A percentile compares a stretch with the other conserved stretches of the same genome.
Evolutionary conservation across 495 filamentous ascomycete genomes (phyloP).

Genomic region (Penicillium parvum): DNA sequence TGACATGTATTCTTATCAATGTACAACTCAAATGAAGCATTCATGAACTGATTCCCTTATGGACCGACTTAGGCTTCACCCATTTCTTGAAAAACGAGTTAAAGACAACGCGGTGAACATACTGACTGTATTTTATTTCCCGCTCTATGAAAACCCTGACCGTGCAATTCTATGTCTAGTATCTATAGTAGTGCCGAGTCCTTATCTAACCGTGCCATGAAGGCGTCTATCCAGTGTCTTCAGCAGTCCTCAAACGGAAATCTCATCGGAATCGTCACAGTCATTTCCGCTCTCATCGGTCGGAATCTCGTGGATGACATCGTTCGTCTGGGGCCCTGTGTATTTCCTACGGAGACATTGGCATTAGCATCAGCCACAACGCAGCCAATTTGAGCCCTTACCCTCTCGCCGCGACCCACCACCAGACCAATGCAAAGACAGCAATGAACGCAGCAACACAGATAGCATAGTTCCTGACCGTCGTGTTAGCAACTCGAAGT

Average conservation of each 20-base stretch:
- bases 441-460: constrained; percentile 61
- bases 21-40: constrained; percentile 11
- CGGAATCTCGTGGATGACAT: constrained; percentile 36
- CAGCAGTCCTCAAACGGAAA: constrained; percentile 11
- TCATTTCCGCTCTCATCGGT: constrained; percentile 29
- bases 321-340: constrained; percentile 53
- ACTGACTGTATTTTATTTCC: background rate
- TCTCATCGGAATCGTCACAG: constrained; percentile 16
- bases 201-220: background rate
- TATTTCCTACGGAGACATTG: constrained; percentile 40
- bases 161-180: no score
- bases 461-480: constrained; percentile 69
- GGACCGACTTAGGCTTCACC: no score
- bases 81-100: no score
- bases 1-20: constrained; percentile 14
- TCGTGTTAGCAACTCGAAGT: constrained; percentile 2
- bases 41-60: no score
- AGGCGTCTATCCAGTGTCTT: background rate
- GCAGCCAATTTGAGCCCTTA: constrained; percentile 22
- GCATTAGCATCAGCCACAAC: background rate
- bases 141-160: background rate
- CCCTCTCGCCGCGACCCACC: constrained; percentile 58
- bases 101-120: no score
- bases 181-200: background rate
- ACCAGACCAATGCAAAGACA: constrained; percentile 60